Base-by-base conservation (phyloP, 768 basidiomycete species). In the Sporobolomyces roseus region DNA sequence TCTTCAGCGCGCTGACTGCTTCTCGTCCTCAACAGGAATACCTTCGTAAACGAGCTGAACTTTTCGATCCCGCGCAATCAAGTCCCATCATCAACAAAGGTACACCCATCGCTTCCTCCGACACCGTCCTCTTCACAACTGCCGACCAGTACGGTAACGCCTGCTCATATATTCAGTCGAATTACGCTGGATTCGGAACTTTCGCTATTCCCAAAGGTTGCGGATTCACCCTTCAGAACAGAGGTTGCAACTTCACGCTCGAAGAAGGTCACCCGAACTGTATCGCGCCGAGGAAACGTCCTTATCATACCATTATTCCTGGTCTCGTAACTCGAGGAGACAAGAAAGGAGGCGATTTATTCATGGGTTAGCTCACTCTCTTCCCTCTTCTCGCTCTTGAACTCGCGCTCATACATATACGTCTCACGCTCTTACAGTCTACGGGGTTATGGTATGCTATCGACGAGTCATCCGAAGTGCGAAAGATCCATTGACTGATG, bases 181-280 rank as follows among this genome's bases (percentile, higher is more conserved):
- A 90, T 77, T 92, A 90, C 74, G 84, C 86, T 75, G 91, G 91
- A 4, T 98, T 96, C 75, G 96, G 96, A n/a, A 65, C 60, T 25
- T 74, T 76, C 85, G 94, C 94, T 36, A 82, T 99, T 45, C 96
- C 96, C 0, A 87, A 89, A 74, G 92, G 88, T 0, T 96, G 93
- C 74, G 96, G 96, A 0, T 99, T 99, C 78, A 96, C 93, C 0
- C 83, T 99, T 19, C 96, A 99, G 79, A 96, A 96, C 78, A 84
- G 96, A 63, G 96, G 96, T 2, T 82, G 86, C 16, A 88, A 89
- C 8, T 99, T 99, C 78, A 82, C 85, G 10, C 81, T 97, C 29
- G 82, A 83, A 60, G 84, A 90, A 64, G 85, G 85, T 1, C 94
- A 98, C 77, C 88, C 91, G 1, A 98, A 99, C 76, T 84, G 83